phyloP scores from a whole-genome alignment of 306 rosid genomes.

The Pterocarpus santalinus region DNA sequence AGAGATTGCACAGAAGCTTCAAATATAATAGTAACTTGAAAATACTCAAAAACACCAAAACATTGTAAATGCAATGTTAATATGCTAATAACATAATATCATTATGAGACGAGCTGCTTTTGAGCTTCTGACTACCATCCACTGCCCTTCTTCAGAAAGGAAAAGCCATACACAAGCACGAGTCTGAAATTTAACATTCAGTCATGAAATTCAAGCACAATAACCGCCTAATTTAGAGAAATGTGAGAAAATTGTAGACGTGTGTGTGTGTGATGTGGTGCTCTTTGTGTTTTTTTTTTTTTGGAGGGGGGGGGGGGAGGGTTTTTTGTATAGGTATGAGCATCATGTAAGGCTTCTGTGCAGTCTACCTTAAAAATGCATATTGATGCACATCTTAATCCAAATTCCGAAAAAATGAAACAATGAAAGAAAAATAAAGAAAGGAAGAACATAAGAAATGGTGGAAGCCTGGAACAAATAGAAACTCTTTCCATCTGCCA shows the following conservation, averaged over 20 bases:
- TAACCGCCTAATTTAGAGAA: constrained; percentile 15
- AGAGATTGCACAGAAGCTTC: constrained; percentile 49
- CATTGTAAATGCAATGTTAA: background rate
- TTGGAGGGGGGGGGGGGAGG: too few species aligned
- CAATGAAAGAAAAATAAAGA: background rate
- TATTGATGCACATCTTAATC: constrained; percentile 9
- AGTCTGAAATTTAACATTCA: constrained; percentile 63
- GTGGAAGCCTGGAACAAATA: background rate
- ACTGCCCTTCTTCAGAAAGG: constrained; percentile 95
- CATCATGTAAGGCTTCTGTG: background rate
- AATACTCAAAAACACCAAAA: constrained; percentile 10
- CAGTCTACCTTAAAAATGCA: background rate
- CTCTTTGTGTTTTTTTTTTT: too few species aligned
- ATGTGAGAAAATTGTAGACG: background rate
- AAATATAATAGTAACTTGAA: constrained; percentile 29
- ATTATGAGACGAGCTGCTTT: constrained; percentile 93
- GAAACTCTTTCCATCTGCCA: constrained; percentile 20
- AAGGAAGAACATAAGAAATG: constrained; percentile 24
- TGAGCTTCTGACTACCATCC: constrained; percentile 94
- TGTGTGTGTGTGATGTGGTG: too few species aligned
- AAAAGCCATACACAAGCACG: constrained; percentile 92
- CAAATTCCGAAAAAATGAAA: background rate
- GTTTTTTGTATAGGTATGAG: background rate
- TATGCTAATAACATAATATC: constrained; percentile 57
- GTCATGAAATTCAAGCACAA: constrained; percentile 44